Evolutionary conservation across 2,329 filamentous ascomycete species (phyloP), one percentile per base, ranked within the genome.

Genomic region (Diplodia scrobiculata): DNA sequence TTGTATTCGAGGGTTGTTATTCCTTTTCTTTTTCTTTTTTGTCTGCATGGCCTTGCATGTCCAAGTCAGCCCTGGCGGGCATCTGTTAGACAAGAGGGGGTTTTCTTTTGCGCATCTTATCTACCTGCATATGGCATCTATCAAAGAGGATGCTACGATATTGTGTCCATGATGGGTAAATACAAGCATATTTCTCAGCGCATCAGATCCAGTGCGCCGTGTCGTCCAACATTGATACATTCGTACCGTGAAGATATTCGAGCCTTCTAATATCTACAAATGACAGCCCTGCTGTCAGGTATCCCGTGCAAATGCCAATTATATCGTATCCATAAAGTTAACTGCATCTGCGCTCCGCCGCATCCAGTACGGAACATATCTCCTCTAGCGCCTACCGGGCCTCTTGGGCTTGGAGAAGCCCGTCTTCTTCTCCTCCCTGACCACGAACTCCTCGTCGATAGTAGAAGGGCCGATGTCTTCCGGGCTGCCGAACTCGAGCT

Each of bases 401-500:
- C 90, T 85, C 86, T 92, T 93, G 32, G 91, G 91, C 75, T 91
- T 85, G 73, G 86, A 88, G 78, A 95, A 95, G 0, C 83, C 86
- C 75, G 87, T 84, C 77, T 88, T 89, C 54, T 83, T 80, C 74
- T 89, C 85, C 48, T 83, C 83, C 76, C 87, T 86, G 52, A 88
- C 88, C 70, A 90, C 87, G 32, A 87, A 88, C 72, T 92, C 81
- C 72, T 92, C 89, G 6, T 84, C 84, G 68, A 85, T 73, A 38
- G 95, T 84, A 36, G 80, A 78, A 68, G 87, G 81, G 73, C 89
- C 36, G 17, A 63, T 64, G 1, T 67, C 59, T 25, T 67, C 66
- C 13, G 58, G 58, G 29, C 34, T 67, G 51, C 45, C 48, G 27
- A 62, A 58, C n/a, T 64, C 59, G 38, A 67, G 50, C 65, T 67